phyloP scores from a whole-genome alignment of 1,284 basidiomycete genomes.

The Hypsizygus ulmarius region DNA sequence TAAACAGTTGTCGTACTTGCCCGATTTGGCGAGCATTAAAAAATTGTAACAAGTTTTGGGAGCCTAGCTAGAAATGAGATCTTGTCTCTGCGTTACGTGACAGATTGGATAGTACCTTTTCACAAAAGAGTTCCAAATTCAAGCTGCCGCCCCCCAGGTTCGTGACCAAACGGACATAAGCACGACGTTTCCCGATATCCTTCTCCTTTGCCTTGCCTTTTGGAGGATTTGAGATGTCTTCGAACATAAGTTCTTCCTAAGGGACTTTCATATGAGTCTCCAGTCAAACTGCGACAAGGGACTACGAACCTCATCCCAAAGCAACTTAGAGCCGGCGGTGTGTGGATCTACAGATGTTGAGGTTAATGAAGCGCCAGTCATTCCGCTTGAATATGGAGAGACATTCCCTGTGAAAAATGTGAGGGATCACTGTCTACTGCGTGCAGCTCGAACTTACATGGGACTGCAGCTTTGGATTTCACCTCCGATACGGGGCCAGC shows the following conservation, averaged over 20 bases:
- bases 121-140: constrained; percentile 91
- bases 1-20: constrained; percentile 85
- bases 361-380: constrained; percentile 89
- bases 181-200: constrained; percentile 84
- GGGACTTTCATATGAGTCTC: not conserved
- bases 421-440: constrained; percentile 2
- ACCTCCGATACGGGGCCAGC: constrained; percentile 32
- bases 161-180: constrained; percentile 89
- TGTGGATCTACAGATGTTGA: constrained; percentile 88
- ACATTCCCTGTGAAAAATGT: constrained; percentile 68
- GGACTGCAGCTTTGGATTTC: constrained; percentile 54
- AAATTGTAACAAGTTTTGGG: constrained; percentile 99
- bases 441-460: constrained; percentile 50
- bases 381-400: constrained; percentile 88
- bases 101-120: constrained; percentile 53
- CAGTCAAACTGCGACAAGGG: not conserved
- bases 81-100: not conserved
- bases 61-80: constrained; percentile 48
- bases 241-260: constrained; percentile 90
- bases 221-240: constrained; percentile 73
- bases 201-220: constrained; percentile 89
- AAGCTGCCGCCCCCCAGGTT: constrained; percentile 83
- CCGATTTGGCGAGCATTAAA: constrained; percentile 83
- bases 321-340: constrained; percentile 71
- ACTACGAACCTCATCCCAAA: constrained; percentile 79